Base-by-base conservation (phyloP, 768 basidiomycete species). In the Cantharellus cinnabarinus region DNA sequence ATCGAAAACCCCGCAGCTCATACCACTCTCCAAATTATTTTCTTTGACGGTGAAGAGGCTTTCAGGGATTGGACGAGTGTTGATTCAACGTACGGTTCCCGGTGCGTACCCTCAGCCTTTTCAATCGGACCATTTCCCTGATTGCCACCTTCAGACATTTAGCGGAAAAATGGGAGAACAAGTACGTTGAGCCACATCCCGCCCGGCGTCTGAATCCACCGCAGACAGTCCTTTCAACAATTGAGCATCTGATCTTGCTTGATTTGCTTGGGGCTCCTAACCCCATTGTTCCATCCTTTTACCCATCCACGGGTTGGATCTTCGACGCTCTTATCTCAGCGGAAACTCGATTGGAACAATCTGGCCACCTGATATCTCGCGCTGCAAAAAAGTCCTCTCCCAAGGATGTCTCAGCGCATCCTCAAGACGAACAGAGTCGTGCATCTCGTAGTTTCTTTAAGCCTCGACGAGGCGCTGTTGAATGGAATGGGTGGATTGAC, bases 1-100 rank as follows among this genome's bases (percentile, higher is more conserved):
- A 80, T 82, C n/a, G 87, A 68, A 37, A 68, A 88, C 50, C 65
- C 65, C 58, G 71, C 82, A 10, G 79, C 79, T 0, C 84, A 87
- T 59, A 89, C 85, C 20, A 94, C 93, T 2, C 70, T 99, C 4
- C 90, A 95, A 67, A 73, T 98, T 4, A 76, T 99, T 5, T 94
- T 98, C 68, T 94, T 99, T 60, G 95, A 99, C 65, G 95, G 95
- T 2, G 95, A 99, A 70, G 95, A 98, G 70, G 95, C 95, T 0
- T 97, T 94, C 70, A 75, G 79, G 53, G 74, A 78, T 37, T 99
- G 94, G 94, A 89, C 89, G 2, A 77, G 75, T 39, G 80, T 77
- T 2, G 94, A 99, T 70, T 93, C 89, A 1, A 81, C 89, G 50
- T 99, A 99, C 67, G 94, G 94, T n/a, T 83, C 94, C 44, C 80